Base-by-base conservation (phyloP, 2,329 filamentous ascomycete genomes). In the Talaromyces sp. region DNA sequence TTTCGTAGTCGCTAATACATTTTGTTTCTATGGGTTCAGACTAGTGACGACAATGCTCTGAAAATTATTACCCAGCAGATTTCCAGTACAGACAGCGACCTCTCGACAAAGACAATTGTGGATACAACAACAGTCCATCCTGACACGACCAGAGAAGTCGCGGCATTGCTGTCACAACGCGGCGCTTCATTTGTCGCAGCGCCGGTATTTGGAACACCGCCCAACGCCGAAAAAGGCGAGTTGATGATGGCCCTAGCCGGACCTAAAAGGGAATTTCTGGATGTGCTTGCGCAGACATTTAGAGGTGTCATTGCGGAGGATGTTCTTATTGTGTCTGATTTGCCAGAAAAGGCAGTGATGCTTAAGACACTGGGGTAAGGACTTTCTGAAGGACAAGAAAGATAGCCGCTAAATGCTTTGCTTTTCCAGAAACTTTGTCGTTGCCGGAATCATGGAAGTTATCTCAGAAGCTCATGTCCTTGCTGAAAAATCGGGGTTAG, bases 391-490 rank as follows among this genome's bases (percentile, higher is more conserved):
- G n/a, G n/a, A n/a, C 6, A 39, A 39, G 2, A n/a, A 17, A 33
- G n/a, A 36, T 54, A n/a, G 3, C 19, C 1, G 27, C 22, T 54
- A 9, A 27, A 32, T 54, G 10, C 15, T 54, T 17, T 10, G 11
- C 8, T 15, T 2, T 27, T 27, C 32, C 22, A 67, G 66, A 2
- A 68, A 67, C 44, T 67, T 69, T 30, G 55, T 69, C 13, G 62
- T 62, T 1, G 65, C 65, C 8, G 64, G 65, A 19, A 54, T 67
- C 30, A 68, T 67, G 65, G 71, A 73, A 33, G 61, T 73, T 10
- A 62, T 73, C 0, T 67, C 66, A 5, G 71, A 73, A 57, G 70
- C 70, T 2, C 71, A 70, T 17, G 70, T 72, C 8, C 66, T 73
- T 36, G 71, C 71, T 2, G 72, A 73, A 19, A 72, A 71, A 57